Conservation (phyloP, 495 filamentous ascomycete species). For the Oleoguttula mirabilis region DNA sequence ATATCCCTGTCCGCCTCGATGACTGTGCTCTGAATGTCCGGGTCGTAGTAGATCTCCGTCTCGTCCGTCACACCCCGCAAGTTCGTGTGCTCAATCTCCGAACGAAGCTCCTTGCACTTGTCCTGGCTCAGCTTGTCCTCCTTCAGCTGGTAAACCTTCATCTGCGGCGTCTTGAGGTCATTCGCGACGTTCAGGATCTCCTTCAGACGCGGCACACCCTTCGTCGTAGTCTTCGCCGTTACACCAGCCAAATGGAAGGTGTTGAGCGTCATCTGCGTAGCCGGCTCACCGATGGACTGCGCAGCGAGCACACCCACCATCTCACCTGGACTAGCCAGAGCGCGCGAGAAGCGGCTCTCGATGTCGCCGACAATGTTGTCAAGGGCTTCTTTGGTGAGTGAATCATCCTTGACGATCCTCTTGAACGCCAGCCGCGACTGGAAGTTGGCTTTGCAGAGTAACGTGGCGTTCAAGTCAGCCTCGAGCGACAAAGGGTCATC, state of each 20-base stretch:
- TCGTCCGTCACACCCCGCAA: conserved; percentile 79
- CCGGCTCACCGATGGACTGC: conserved; percentile 96
- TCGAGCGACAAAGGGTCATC: conserved; percentile 69
- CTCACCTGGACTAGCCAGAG: conserved; percentile 78
- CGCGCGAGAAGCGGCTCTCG: conserved; percentile 68
- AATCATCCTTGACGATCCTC: conserved; percentile 68
- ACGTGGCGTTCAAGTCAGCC: conserved; percentile 75
- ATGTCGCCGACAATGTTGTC: conserved; percentile 86
- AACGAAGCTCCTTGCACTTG: conserved; percentile 72
- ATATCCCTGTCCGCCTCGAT: conserved; percentile 85
- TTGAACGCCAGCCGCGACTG: conserved; percentile 87
- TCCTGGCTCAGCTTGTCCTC: conserved; percentile 51
- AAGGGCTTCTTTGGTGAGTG: conserved; percentile 82
- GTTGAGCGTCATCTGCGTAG: conserved; percentile 98
- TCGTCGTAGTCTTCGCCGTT: conserved; percentile 97
- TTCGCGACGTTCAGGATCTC: conserved; percentile 96
- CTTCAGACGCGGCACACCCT: conserved; percentile 97
- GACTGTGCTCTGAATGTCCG: conserved; percentile 69
- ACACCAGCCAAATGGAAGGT: conserved; percentile 99
- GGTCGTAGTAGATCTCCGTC: conserved; percentile 96
- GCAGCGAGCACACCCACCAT: conserved; percentile 98
- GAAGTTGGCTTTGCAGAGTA: conserved; percentile 82
- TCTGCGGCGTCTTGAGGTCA: conserved; percentile 97
- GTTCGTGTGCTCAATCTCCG: conserved; percentile 86
- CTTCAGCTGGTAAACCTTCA: conserved; percentile 76